A percentile compares a stretch with the other conserved stretches of the same genome.
These are phyloP conservation scores for Diaporthe eres DNA, from an alignment of 2,329 filamentous ascomycete species.

Conservation along the genomic window DNA sequence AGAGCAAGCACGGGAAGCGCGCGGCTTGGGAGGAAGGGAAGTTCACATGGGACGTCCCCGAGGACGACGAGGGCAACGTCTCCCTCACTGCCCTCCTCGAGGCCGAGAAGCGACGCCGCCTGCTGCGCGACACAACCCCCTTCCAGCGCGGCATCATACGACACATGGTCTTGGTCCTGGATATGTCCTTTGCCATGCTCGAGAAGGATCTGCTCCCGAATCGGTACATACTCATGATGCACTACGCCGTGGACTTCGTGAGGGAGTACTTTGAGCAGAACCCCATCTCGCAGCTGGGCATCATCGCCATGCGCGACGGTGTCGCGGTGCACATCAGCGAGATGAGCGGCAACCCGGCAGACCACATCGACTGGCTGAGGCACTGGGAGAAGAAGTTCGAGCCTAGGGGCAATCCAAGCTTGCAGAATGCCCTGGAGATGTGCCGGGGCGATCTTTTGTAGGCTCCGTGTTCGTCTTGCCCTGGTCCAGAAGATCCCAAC, in stretches of 20 bases:
- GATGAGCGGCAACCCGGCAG: slow-evolving; percentile 90
- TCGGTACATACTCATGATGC: slow-evolving; percentile 84
- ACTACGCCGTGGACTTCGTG: slow-evolving; percentile 89
- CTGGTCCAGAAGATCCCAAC: slow-evolving; percentile 36
- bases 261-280: slow-evolving; percentile 98
- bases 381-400: slow-evolving; percentile 74
- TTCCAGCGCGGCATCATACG: slow-evolving; percentile 97
- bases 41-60: slow-evolving; percentile 81
- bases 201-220: slow-evolving; percentile 96
- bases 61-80: slow-evolving; percentile 84
- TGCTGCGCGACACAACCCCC: slow-evolving; percentile 94
- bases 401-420: slow-evolving; percentile 80
- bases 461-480: slow-evolving; percentile 45
- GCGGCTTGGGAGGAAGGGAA: slow-evolving; percentile 78
- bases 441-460: slow-evolving; percentile 90
- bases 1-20: slow-evolving; percentile 55
- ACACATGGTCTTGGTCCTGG: slow-evolving; percentile 91
- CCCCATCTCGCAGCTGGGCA: slow-evolving; percentile 93
- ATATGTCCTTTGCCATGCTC: slow-evolving; percentile 93
- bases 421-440: slow-evolving; percentile 98
- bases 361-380: slow-evolving; percentile 85
- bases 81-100: slow-evolving; percentile 83
- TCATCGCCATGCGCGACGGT: slow-evolving; percentile 94
- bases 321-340: slow-evolving; percentile 88
- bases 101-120: slow-evolving; percentile 83